Evolutionary conservation across 345 rosid genomes (phyloP), one percentile per base, ranked within the genome.

Genomic region (Eucalyptus curtisii): DNA sequence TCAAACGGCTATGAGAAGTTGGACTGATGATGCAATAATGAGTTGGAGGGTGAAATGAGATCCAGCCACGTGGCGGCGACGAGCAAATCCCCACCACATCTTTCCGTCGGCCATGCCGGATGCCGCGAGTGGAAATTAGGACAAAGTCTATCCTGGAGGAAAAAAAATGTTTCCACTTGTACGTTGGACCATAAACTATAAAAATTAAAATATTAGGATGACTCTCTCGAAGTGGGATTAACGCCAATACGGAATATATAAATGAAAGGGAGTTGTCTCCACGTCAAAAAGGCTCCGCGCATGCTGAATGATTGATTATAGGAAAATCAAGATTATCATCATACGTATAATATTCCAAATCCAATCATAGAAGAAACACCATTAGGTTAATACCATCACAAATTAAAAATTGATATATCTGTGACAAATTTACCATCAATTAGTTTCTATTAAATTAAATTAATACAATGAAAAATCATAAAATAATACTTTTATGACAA

Each of bases 401-500:
- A 25, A 24, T 22, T 25, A 10, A 1, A 25, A 57, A 57, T 25
- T 24, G 2, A 25, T 22, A 57, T 25, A 55, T 57, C 24, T 24
- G 1, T 57, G 3, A 57, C 2, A 10, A 24, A 57, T 57, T 57
- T 57, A 24, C 7, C 6, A 1, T 57, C 3, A 3, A 1, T 57
- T 57, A 57, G 0, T 57, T 9, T 22, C 1, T 25, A 10, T 24
- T 24, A 57, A 24, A 24, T 57, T 24, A 9, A 25, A 57, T 57
- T 2, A 57, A 57, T 57, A 57, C 6, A 22, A 57, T 6, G 1
- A 57, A 57, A 24, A 57, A 57, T 22, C 6, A 57, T 57, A 57
- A 24, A 57, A 1, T 24, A 10, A 0, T 24, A 10, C 1, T 24
- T 24, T 4, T 24, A 25, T 55, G 13, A 55, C 13, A 22, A 9